Percentiles rank a stretch among this genome's conserved stretches.
Conservation (phyloP, 441 rosid species). For the Pelargonium hybrid region DNA sequence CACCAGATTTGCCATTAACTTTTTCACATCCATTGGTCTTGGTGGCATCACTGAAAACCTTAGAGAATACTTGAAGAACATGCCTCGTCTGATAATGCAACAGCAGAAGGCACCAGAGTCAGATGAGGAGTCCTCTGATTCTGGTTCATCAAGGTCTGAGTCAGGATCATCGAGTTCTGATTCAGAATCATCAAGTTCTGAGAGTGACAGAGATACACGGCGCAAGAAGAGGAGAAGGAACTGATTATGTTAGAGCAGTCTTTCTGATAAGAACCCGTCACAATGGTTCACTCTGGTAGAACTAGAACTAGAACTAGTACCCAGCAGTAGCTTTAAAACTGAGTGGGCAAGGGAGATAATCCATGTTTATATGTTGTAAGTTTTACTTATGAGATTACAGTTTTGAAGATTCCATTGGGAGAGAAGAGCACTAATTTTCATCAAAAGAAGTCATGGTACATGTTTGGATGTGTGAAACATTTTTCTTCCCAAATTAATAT, state of each 20-base stretch:
- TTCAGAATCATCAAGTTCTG: conserved; percentile 40
- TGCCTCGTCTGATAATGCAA: conserved; percentile 93
- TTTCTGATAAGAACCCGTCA: too few relatives aligned
- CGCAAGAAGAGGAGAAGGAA: conserved; percentile 23
- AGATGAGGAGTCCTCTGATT: conserved; percentile 30
- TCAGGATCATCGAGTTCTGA: conserved; percentile 32
- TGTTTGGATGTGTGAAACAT: too few relatives aligned
- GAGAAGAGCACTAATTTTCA: too few relatives aligned
- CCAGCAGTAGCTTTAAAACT: too few relatives aligned
- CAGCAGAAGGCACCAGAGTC: conserved; percentile 48
- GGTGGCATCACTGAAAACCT: conserved; percentile 88
- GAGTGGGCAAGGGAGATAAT: too few relatives aligned
- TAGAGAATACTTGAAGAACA: conserved; percentile 77
- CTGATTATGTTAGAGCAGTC: not conserved
- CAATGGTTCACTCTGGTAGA: too few relatives aligned
- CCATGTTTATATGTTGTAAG: too few relatives aligned
- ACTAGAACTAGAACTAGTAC: too few relatives aligned
- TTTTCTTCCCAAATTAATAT: too few relatives aligned
- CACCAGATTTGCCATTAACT: conserved; percentile 74
- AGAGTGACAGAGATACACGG: conserved; percentile 32
- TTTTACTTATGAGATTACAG: too few relatives aligned
- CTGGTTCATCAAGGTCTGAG: conserved; percentile 33
- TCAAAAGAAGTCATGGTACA: too few relatives aligned
- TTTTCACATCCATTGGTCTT: conserved; percentile 88
- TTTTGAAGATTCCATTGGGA: too few relatives aligned